Conservation (phyloP, 164 flowering plant species). For the Chloranthus sessilifolius region DNA sequence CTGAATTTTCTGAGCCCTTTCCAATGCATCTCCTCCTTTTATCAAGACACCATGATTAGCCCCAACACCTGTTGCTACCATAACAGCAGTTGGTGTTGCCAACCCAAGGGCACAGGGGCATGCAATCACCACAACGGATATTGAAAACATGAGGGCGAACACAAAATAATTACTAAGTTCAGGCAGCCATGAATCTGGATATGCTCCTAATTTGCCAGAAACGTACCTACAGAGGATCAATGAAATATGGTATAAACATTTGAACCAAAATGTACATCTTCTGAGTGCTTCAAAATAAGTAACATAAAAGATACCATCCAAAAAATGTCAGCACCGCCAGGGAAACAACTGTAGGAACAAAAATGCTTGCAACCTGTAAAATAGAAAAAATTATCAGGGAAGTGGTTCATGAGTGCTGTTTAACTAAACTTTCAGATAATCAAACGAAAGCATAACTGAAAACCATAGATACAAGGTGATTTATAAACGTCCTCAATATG, state of each 20-base stretch:
- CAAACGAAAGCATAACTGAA: too few relatives aligned
- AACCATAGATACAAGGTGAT: too few relatives aligned
- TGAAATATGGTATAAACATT: constrained; percentile 1
- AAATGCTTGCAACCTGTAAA: constrained; percentile 88
- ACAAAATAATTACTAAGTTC: constrained; percentile 84
- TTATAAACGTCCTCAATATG: too few relatives aligned
- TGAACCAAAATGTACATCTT: constrained; percentile 1
- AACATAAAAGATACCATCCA: constrained; percentile 63
- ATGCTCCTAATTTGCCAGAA: constrained; percentile 59
- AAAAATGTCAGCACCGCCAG: constrained; percentile 68
- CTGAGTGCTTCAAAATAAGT: constrained; percentile 1
- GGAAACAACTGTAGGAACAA: constrained; percentile 81
- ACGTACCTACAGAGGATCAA: constrained; percentile 50
- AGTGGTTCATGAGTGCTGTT: too few relatives aligned
- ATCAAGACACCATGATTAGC: constrained; percentile 92
- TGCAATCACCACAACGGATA: constrained; percentile 98
- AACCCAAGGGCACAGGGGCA: constrained; percentile 99
- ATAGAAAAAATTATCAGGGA: too few relatives aligned
- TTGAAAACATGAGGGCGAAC: constrained; percentile 94
- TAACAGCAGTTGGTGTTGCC: constrained; percentile 99
- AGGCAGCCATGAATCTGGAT: constrained; percentile 84
- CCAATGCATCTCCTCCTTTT: constrained; percentile 98
- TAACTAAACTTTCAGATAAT: too few relatives aligned
- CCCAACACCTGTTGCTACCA: constrained; percentile 99
- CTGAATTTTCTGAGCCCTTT: constrained; percentile 82